Conservation (phyloP, 2,329 filamentous ascomycete species). For the Elsinoe ampelina region DNA sequence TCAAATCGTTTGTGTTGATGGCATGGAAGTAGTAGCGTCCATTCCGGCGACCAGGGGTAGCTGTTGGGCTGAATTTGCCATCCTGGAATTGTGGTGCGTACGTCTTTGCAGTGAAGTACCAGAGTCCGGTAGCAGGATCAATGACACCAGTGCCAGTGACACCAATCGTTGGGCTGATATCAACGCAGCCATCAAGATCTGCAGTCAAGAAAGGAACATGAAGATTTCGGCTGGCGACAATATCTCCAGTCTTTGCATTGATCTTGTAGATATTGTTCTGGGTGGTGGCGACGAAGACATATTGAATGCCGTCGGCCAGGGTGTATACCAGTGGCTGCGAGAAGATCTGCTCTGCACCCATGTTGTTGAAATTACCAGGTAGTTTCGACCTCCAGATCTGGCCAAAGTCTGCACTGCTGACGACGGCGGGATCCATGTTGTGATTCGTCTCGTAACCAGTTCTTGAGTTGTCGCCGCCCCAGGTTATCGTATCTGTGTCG, state of each 20-base stretch:
- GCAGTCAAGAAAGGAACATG: slow-evolving; percentile 40
- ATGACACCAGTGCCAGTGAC: slow-evolving; percentile 44
- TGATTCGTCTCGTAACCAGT: slow-evolving; percentile 36
- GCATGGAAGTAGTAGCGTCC: slow-evolving; percentile 40
- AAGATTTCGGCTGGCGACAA: slow-evolving; percentile 35
- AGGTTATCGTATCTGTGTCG: slow-evolving; percentile 48
- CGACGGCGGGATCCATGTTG: slow-evolving; percentile 53
- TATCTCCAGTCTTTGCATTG: slow-evolving; percentile 35
- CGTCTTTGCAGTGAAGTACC: slow-evolving; percentile 43
- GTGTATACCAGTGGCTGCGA: slow-evolving; percentile 47
- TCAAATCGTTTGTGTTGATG: slow-evolving; percentile 37
- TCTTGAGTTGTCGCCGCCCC: slow-evolving; percentile 39
- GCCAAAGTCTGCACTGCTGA: slow-evolving; percentile 46
- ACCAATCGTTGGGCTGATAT: slow-evolving; percentile 41
- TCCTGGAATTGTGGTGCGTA: slow-evolving; percentile 34
- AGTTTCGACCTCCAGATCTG: slow-evolving; percentile 46
- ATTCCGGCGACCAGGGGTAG: slow-evolving; percentile 32
- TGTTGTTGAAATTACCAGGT: slow-evolving; percentile 43
- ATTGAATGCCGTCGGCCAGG: slow-evolving; percentile 26
- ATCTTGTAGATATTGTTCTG: slow-evolving; percentile 52
- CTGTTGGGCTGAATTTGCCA: slow-evolving; percentile 18
- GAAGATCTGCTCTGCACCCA: slow-evolving; percentile 43
- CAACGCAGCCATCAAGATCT: slow-evolving; percentile 40
- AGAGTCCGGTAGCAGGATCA: slow-evolving; percentile 41
- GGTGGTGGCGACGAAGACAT: slow-evolving; percentile 48